Evolutionary conservation across 2,329 filamentous ascomycete species (phyloP).

Genomic region (Epichloe uncinata): DNA sequence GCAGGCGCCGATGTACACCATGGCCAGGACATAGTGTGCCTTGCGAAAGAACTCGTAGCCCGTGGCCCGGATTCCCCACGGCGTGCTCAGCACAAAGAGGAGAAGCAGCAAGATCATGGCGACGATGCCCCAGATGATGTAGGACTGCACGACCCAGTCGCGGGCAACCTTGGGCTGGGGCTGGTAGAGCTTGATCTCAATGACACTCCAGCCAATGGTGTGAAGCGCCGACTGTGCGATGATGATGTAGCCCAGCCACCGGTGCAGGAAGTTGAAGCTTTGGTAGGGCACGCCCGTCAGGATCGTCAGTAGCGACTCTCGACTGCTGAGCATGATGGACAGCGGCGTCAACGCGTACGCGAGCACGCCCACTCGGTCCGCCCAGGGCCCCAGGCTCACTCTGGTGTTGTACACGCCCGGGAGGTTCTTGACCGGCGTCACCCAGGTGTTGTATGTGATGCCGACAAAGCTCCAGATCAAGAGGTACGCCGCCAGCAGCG

Average conservation of each 20-base stretch:
- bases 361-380: slow-evolving; percentile 56
- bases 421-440: slow-evolving; percentile 49
- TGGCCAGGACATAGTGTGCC: slow-evolving; percentile 57
- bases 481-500: slow-evolving; percentile 46
- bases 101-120: slow-evolving; percentile 52
- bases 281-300: slow-evolving; percentile 65
- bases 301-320: slow-evolving; percentile 56
- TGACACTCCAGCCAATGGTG: slow-evolving; percentile 56
- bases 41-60: slow-evolving; percentile 72
- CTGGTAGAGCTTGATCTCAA: slow-evolving; percentile 55
- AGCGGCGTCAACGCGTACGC: slow-evolving; percentile 65
- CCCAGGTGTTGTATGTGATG: slow-evolving; percentile 54
- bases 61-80: slow-evolving; percentile 45
- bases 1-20: slow-evolving; percentile 61
- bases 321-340: slow-evolving; percentile 50
- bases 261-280: slow-evolving; percentile 64
- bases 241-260: slow-evolving; percentile 64
- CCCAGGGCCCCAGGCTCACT: slow-evolving; percentile 51
- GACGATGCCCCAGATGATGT: slow-evolving; percentile 62
- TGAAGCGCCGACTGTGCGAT: slow-evolving; percentile 54
- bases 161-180: slow-evolving; percentile 50
- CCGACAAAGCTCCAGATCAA: slow-evolving; percentile 56
- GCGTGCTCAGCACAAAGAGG: slow-evolving; percentile 44
- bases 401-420: slow-evolving; percentile 49
- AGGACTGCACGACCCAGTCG: slow-evolving; percentile 47